Percentiles rank a stretch among this genome's conserved stretches.
These are phyloP conservation scores for Ceratocystis colombiana DNA, from an alignment of 2,329 filamentous ascomycete species.

Conservation along the genomic window DNA sequence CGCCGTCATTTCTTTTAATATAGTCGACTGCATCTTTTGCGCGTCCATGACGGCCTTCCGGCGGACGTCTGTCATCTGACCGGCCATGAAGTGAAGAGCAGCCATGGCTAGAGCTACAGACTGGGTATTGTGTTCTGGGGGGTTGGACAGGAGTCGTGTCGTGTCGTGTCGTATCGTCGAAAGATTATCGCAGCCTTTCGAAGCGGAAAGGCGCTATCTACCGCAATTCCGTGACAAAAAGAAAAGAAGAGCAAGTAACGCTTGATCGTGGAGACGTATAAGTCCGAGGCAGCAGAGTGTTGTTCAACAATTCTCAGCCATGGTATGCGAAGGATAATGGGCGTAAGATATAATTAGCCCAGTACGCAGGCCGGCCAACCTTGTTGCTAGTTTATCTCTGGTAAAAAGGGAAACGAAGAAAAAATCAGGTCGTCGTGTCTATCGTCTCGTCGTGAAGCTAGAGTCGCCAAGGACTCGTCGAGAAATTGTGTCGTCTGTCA, in stretches of 20 bases:
- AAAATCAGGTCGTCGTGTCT: not conserved
- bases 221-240: not conserved
- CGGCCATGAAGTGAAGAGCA: slow-evolving; percentile 22
- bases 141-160: not conserved
- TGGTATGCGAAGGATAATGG: not conserved
- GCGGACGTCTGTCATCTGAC: slow-evolving; percentile 23
- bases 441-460: not conserved
- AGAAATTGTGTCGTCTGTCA: not conserved
- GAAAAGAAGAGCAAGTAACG: not conserved
- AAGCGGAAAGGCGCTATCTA: too few species aligned
- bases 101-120: slow-evolving; percentile 12
- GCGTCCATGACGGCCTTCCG: slow-evolving; percentile 49
- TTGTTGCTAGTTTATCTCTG: too few species aligned
- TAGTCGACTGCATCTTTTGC: slow-evolving; percentile 49
- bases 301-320: slow-evolving; percentile 9
- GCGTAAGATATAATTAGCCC: not conserved
- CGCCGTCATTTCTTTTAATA: slow-evolving; percentile 48
- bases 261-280: not conserved
- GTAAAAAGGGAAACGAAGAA: not conserved
- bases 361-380: not conserved
- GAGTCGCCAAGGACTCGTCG: not conserved
- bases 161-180: not conserved
- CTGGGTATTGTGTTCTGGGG: not conserved
- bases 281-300: slow-evolving; percentile 2
- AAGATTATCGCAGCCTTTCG: not conserved